Percentiles rank a stretch among this genome's conserved stretches.
These are phyloP conservation scores for Salix arbutifolia DNA, from an alignment of 345 rosid species.

Conservation along the genomic window DNA sequence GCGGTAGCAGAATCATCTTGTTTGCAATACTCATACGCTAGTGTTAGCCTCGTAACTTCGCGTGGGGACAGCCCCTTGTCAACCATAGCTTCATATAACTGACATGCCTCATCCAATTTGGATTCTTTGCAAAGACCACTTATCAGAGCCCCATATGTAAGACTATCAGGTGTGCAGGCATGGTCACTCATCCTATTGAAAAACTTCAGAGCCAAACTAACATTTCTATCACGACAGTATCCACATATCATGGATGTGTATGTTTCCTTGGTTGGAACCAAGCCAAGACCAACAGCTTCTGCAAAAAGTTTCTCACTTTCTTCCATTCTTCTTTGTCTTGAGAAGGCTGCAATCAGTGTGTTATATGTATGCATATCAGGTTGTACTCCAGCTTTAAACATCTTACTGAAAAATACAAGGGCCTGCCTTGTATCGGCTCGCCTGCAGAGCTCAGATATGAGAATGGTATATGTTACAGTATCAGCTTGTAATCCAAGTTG, in stretches of 20 bases:
- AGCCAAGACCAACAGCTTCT: constrained; percentile 44
- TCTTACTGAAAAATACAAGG: constrained; percentile 52
- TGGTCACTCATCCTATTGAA: constrained; percentile 56
- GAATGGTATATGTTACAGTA: constrained; percentile 75
- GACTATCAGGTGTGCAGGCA: constrained; percentile 62
- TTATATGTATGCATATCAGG: constrained; percentile 66
- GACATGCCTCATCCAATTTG: constrained; percentile 64
- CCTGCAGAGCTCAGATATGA: constrained; percentile 70
- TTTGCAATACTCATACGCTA: constrained; percentile 84
- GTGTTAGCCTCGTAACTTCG: constrained; percentile 75
- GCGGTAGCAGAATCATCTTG: constrained; percentile 72
- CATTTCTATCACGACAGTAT: constrained; percentile 52
- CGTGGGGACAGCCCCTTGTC: constrained; percentile 68
- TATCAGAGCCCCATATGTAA: constrained; percentile 76
- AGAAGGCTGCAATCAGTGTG: constrained; percentile 59
- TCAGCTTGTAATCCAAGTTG: constrained; percentile 56
- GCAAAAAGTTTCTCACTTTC: constrained; percentile 62
- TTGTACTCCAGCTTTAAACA: constrained; percentile 55
- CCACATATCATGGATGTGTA: constrained; percentile 83
- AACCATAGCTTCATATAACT: constrained; percentile 64
- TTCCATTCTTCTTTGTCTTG: constrained; percentile 60
- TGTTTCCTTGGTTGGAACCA: constrained; percentile 83
- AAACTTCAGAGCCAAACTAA: constrained; percentile 42
- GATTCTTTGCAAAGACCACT: constrained; percentile 83
- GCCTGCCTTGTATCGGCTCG: constrained; percentile 43